Evolutionary conservation across 805 yeast species (phyloP).

Genomic region (Debaryomyces prosopidis): DNA sequence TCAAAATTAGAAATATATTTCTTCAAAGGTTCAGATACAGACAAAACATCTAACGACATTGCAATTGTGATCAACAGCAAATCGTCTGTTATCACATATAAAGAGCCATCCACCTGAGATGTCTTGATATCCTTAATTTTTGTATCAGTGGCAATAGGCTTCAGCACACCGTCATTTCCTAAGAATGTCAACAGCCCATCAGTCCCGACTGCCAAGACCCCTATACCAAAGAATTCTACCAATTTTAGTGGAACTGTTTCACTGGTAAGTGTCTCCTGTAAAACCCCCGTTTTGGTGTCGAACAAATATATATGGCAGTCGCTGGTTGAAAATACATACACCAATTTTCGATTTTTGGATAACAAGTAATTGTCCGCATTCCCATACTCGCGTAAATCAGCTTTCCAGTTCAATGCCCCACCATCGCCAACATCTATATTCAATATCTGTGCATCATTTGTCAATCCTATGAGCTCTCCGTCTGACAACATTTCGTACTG

Average conservation of each 20-base stretch:
- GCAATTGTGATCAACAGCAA: constrained; percentile 7
- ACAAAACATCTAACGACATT: constrained; percentile 2
- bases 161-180: constrained; percentile 1
- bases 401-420: constrained; percentile 14
- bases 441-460: constrained; percentile 14
- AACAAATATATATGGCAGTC: constrained; percentile 10
- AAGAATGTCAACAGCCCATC: constrained; percentile 12
- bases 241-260: constrained; percentile 9
- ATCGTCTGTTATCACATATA: constrained; percentile 11
- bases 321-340: constrained; percentile 14
- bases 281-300: constrained; percentile 13
- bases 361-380: constrained; percentile 8
- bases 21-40: background rate
- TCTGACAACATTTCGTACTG: constrained; percentile 5
- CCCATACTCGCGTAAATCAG: constrained; percentile 16
- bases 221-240: constrained; percentile 11
- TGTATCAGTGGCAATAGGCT: background rate
- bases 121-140: constrained; percentile 1
- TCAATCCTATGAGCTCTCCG: constrained; percentile 13
- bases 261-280: constrained; percentile 7
- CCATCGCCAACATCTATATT: constrained; percentile 6
- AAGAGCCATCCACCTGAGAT: constrained; percentile 12
- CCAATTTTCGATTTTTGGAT: constrained; percentile 6
- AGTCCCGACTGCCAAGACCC: constrained; percentile 12
- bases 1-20: constrained; percentile 11